Conservation (phyloP, 2,329 filamentous ascomycete genomes). For the Colletotrichum neosansevieriae region DNA sequence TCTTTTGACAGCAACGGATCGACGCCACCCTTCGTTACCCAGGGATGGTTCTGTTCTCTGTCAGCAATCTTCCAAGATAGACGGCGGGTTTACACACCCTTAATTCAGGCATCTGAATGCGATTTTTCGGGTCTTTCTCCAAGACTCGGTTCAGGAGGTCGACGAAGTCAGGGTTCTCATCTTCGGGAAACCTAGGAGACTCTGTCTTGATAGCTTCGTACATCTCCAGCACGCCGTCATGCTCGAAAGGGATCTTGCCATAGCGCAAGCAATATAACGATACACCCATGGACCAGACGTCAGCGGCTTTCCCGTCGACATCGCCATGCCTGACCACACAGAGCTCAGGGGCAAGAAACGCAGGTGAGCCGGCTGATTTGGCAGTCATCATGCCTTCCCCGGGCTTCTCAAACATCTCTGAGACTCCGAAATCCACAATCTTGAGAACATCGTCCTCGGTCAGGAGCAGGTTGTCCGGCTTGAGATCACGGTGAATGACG, state of each 20-base stretch:
- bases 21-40: slow-evolving; percentile 85
- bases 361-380: slow-evolving; percentile 94
- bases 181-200: slow-evolving; percentile 69
- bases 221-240: slow-evolving; percentile 82
- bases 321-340: slow-evolving; percentile 89
- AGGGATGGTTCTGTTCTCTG: slow-evolving; percentile 80
- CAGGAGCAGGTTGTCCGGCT: slow-evolving; percentile 94
- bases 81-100: slow-evolving; percentile 69
- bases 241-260: slow-evolving; percentile 88
- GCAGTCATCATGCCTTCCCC: slow-evolving; percentile 84
- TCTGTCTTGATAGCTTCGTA: slow-evolving; percentile 89
- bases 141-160: slow-evolving; percentile 81
- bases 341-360: slow-evolving; percentile 93
- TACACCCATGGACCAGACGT: slow-evolving; percentile 99
- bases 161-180: slow-evolving; percentile 75
- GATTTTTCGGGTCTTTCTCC: slow-evolving; percentile 85
- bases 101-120: slow-evolving; percentile 86
- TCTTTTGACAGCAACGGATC: slow-evolving; percentile 84
- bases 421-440: slow-evolving; percentile 98
- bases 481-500: slow-evolving; percentile 96
- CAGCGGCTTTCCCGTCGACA: slow-evolving; percentile 88
- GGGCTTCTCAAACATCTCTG: slow-evolving; percentile 93
- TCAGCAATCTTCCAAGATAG: neutral
- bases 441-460: slow-evolving; percentile 95
- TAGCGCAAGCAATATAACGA: slow-evolving; percentile 94